These are phyloP conservation scores for Podospora conica DNA, from an alignment of 495 filamentous ascomycete species.

Conservation along the genomic window DNA sequence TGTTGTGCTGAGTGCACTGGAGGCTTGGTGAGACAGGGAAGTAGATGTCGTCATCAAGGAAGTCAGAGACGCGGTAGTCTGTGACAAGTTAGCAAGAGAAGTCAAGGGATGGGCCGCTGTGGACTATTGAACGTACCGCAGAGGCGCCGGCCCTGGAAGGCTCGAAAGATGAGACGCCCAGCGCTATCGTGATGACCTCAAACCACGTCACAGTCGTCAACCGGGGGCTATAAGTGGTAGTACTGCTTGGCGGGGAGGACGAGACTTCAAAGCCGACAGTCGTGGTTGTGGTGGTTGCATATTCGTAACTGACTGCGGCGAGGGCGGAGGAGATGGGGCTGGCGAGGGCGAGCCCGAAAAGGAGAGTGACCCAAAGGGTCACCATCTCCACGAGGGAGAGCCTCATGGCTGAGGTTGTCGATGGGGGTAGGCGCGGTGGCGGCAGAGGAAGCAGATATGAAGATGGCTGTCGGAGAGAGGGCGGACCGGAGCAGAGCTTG, in stretches of 20 bases:
- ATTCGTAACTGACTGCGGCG: neutral
- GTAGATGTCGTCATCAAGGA: no score
- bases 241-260: no score
- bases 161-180: no score
- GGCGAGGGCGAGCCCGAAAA: neutral
- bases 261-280: no score
- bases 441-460: neutral
- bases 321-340: neutral
- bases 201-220: no score
- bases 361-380: neutral
- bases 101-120: no score
- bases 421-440: neutral
- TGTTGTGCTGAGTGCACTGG: neutral
- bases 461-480: neutral
- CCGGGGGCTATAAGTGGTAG: no score
- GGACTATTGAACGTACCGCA: no score
- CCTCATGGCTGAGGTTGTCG: neutral
- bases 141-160: no score
- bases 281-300: neutral
- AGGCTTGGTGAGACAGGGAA: neutral
- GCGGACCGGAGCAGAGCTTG: neutral
- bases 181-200: no score
- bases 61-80: no score
- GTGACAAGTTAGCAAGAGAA: no score
- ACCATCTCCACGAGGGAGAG: neutral